Percentiles rank a stretch among this genome's conserved stretches.
phyloP scores from a whole-genome alignment of 768 basidiomycete genomes.

The Tulasnella sp. region DNA sequence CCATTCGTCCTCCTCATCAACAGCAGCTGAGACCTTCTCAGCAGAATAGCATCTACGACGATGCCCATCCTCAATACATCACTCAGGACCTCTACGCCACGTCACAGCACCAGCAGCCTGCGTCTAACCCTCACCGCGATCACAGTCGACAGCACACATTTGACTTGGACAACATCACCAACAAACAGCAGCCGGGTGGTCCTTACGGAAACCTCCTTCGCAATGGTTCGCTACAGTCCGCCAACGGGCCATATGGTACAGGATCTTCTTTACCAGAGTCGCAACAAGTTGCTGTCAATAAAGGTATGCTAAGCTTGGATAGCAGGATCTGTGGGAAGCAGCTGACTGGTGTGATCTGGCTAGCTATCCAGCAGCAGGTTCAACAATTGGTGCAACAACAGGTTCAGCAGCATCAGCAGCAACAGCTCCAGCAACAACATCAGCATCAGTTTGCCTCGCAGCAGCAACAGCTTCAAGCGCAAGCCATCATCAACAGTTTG shows the following conservation, averaged over 20 bases:
- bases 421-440: slow-evolving; percentile 5
- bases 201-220: background rate
- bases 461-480: slow-evolving; percentile 5
- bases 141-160: background rate
- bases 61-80: background rate
- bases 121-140: background rate
- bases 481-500: background rate
- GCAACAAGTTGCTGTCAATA: slow-evolving; percentile 13
- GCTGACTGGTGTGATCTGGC: background rate
- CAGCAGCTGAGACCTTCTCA: background rate
- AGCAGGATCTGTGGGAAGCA: background rate
- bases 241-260: slow-evolving; percentile 1
- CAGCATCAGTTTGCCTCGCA: background rate
- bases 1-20: background rate
- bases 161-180: slow-evolving; percentile 1
- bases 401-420: slow-evolving; percentile 3
- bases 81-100: slow-evolving; percentile 2
- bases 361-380: background rate
- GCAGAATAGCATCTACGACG: background rate
- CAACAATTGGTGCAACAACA: slow-evolving; percentile 2
- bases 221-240: background rate
- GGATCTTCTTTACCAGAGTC: slow-evolving; percentile 14
- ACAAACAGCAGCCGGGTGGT: no score
- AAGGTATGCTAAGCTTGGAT: no score
- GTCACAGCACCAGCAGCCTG: background rate